Base-by-base conservation (phyloP, 83 land plant genomes). In the Diphasiastrum complanatum region DNA sequence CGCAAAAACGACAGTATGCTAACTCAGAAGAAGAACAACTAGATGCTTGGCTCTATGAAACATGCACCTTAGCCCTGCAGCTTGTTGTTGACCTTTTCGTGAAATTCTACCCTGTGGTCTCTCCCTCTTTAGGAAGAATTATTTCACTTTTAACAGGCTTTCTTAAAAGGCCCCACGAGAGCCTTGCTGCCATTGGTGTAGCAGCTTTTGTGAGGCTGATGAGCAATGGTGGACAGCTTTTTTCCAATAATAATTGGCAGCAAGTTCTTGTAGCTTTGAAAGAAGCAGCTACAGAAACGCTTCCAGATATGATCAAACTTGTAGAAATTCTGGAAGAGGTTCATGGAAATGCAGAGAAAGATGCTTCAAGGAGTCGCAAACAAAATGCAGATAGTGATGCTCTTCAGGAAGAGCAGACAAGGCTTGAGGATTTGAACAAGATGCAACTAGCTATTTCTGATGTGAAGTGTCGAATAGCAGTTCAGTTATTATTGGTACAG, bases 21-120 rank as follows among this genome's bases (percentile, higher is more conserved):
- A 80, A 68, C 6, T 24, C 45, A 54, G 85, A 76, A 63, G 63
- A 68, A 47, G 86, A 85, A 45, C 67, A 38, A 33, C 71, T 74
- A 83, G 97, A 95, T 82, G 89, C 97, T 19, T 95, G 99, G 99
- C 81, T 95, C 12, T 95, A 86, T 68, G 97, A 89, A 74, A 95
- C 99, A 61, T 95, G 97, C 71, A 95, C 93, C 23, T 37, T 95
- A 63, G 89, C 99, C 23, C 83, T 95, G 33, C 96, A 95, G 70
- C 73, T 95, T 47, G 93, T 91, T 56, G 97, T 95, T 3, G 99
- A 95, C 64, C 92, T 95, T 45, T 95, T 95, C 72, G 93, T 86
- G 10, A 86, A 82, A 48, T 95, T 95, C 60, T 95, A 95, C 71
- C 72, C 74, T 33, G 81, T 91, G 5, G 99, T 95, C 30, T 80